Base-by-base conservation (phyloP, 2,329 filamentous ascomycete genomes). In the Aspergillus unguis region DNA sequence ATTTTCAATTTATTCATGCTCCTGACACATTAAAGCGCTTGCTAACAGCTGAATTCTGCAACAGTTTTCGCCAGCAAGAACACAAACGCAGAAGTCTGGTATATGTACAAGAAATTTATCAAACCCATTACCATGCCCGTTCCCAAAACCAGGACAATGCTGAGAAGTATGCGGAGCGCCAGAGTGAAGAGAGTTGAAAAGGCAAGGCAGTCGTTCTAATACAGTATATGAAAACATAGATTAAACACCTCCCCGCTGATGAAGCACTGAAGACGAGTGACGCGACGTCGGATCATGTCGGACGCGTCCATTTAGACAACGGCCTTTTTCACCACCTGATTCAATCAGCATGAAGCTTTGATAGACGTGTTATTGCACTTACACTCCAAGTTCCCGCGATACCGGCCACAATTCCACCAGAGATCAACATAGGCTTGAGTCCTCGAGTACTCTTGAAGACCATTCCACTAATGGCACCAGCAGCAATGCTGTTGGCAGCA, bases 381-480 rank as follows among this genome's bases (percentile, higher is more conserved):
- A 99, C 92, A 67, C 92, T 87, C 94, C 95, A 99, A 55, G 78
- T 82, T 59, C 88, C 91, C 50, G 94, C 95, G 58, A 94, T 81
- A 38, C 85, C 84, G 48, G 87, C 94, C 54, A 97, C 92, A 61
- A 99, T 86, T 63, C 86, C 90, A 58, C 91, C 89, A 33, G 92
- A 96, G 65, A 97, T 94, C 78, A 94, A 80, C 92, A 97, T 97
- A 32, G 91, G 92, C 73, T 88, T 83, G 56, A 94, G 58, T 5
- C 94, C 94, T 66, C 89, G 83, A 44, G 95, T 97, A 72, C 92
- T 95, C 81, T 96, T 97, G 77, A 99, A 99, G 10, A 99, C 71
- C 81, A 92, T 92, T 53, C 94, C 94, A 67, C 91, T 95, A 62
- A 99, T 71, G 1, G 81, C 87, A 59, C 95, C 94, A 4, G 94